phyloP scores from a whole-genome alignment of 768 basidiomycete species.

The Agaricus bisporus region DNA sequence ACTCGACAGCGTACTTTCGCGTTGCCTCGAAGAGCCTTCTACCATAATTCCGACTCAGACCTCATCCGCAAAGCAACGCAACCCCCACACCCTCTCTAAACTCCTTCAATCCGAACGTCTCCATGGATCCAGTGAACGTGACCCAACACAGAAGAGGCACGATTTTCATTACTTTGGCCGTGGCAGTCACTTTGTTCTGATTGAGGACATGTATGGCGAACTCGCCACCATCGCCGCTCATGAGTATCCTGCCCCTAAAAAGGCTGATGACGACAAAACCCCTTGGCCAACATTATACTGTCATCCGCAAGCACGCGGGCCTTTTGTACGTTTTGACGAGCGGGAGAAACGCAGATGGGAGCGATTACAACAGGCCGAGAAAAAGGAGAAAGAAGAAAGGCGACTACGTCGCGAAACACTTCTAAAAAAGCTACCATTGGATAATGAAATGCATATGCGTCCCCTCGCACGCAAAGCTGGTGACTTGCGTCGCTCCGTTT shows the following conservation, averaged over 20 bases:
- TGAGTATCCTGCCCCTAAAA: conserved; percentile 63
- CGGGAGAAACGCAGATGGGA: conserved; percentile 66
- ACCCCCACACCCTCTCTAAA: conserved; percentile 40
- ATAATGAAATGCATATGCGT: not conserved
- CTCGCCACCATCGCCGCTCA: conserved; percentile 79
- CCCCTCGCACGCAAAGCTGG: conserved; percentile 20
- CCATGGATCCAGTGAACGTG: conserved; percentile 87
- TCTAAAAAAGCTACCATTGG: not conserved
- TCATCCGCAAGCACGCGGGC: conserved; percentile 66
- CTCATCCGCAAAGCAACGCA: conserved; percentile 25
- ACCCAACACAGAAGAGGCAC: conserved; percentile 80
- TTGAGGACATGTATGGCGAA: conserved; percentile 86
- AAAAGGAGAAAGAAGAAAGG: conserved; percentile 33
- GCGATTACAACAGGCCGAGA: conserved; percentile 42
- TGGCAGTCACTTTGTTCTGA: conserved; percentile 71
- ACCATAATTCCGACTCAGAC: conserved; percentile 16
- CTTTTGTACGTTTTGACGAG: conserved; percentile 72
- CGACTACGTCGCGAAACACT: conserved; percentile 1
- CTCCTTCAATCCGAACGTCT: conserved; percentile 77
- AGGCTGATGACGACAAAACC: conserved; percentile 42
- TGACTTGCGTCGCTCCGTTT: conserved; percentile 68
- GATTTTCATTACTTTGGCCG: conserved; percentile 85
- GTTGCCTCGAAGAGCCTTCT: conserved; percentile 43
- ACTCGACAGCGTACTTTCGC: conserved; percentile 64
- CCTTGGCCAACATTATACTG: conserved; percentile 85